Base-by-base conservation (phyloP, 768 basidiomycete species). In the Mycena alexandri region DNA sequence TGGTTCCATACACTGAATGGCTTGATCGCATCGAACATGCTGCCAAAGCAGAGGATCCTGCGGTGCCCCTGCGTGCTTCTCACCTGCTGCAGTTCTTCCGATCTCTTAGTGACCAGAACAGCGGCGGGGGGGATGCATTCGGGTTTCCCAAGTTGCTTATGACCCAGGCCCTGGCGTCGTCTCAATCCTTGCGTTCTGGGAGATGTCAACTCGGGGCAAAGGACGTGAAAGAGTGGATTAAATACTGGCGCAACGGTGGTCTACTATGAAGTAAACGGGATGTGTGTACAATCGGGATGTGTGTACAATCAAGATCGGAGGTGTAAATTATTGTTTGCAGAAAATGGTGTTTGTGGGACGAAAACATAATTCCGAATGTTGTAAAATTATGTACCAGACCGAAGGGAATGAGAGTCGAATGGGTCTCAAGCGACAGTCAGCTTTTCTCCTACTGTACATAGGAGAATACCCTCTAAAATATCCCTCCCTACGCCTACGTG, bases 1-100 rank as follows among this genome's bases (percentile, higher is more conserved):
- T 75, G 11, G 74, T 77, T 0, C 68, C 76, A 0, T 78, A 74
- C 58, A 36, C 57, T 19, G 63, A 75, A 25, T 78, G 78, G 76
- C 48, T 77, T 5, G 17, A 38, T 19, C 46, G 36, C 2, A 41
- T 75, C 6, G 67, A 70, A 34, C 33, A 42, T 8, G 36, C 51
- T 14, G 14, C 33, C 9, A 41, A 47, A 1, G 24, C 17, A 16
- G 17, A 44, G n/a, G 48, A 58, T 17, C 24, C 51, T 44, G 12
- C 29, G 4, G 33, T 22, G 6, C 11, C 54, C 0, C 56, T 61
- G 24, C 52, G 59, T 14, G 65, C 46, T 16, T 33, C 55, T 16
- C 67, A 29, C 17, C 58, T 50, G 12, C 36, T 60, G 24, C n/a
- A 3, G 1, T 58, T 58, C 17, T 68, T 68, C 50, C 54, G 61